Evolutionary conservation across 768 basidiomycete genomes (phyloP), one percentile per base, ranked within the genome.

Genomic region (Pulveroboletus sp.): DNA sequence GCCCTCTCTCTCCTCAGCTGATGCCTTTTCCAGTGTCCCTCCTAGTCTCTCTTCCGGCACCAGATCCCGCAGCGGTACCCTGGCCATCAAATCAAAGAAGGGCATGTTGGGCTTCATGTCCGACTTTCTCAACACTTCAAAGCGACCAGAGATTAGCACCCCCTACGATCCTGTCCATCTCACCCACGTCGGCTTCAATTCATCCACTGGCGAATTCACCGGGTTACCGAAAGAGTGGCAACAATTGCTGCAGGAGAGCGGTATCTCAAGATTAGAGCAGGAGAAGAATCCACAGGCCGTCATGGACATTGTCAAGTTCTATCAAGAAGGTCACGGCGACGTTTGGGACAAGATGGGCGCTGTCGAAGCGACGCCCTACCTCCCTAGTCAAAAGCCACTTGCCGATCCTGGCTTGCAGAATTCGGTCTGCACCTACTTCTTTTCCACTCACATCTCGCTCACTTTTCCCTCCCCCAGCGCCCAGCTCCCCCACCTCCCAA

Each of bases 161-260:
- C 96, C 96, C 0, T 98, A 95, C 67, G 96, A 99, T 71, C 96
- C 96, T 30, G 95, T 98, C 35, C 95, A 98, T 73, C 86, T 99
- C 62, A 98, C 96, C 3, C 96, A 99, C 66, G 96, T 99, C 65
- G 95, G 95, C 52, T 98, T 97, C 82, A 97, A 99, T 70, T 90
- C 91, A 6, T 95, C 92, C 49, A 98, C 95, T 0, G 96, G 96
- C 51, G 95, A 99, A 71, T 98, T 94, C 72, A 93, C 92, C 8
- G 96, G 96, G 3, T 77, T 99, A 30, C 96, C 96, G 3, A 95
- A 95, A 69, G 95, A 98, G 73, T 99, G 96, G 96, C 96, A 99
- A 65, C 92, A 97, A 68, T 78, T 97, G 6, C 71, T 99, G 42
- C 91, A 92, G 69, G 93, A 97, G 68, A 91, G 87, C 55, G 96